Base-by-base conservation (phyloP, 73 alveolate genomes). In the Durusdinium trenchii region DNA sequence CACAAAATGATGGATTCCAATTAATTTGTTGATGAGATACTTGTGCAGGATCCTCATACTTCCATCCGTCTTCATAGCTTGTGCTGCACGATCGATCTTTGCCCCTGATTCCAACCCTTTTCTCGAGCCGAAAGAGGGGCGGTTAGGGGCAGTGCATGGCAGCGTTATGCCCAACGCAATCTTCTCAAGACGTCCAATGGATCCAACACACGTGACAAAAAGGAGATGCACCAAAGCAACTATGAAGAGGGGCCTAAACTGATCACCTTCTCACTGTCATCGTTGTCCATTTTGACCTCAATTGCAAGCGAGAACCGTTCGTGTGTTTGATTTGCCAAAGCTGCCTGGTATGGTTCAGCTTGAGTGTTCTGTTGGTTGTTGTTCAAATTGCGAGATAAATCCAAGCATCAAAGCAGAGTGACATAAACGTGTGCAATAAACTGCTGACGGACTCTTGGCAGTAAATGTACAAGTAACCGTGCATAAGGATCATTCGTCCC, bases 241-340 rank as follows among this genome's bases (percentile, higher is more conserved):
- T 32, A 60, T 60, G 73, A 60, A 23, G 1, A 60, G 36, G 38
- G 9, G 94, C 94, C 94, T 84, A 84, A 51, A 84, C 94, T 84
- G 94, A 84, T 84, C 94, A 84, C 94, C 94, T 51, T 84, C 52
- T 84, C 94, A 23, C 69, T 84, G 75, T 28, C 73, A 60, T 81
- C 94, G 52, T 84, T 51, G 28, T 84, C 94, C 94, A 84, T 84
- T 51, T 52, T 84, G 54, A 84, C 94, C 94, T 84, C 32, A 30
- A 40, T 23, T 60, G 73, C 73, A 12, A 62, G 9, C 36, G n/a
- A n/a, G n/a, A n/a, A n/a, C n/a, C n/a, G n/a, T n/a, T n/a, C n/a
- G n/a, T n/a, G n/a, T n/a, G n/a, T n/a, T n/a, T n/a, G n/a, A n/a
- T n/a, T n/a, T n/a, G n/a, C n/a, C n/a, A n/a, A n/a, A n/a, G n/a